Evolutionary conservation across 305 asterid species (phyloP).

Genomic region (Fraxinus baroniana): DNA sequence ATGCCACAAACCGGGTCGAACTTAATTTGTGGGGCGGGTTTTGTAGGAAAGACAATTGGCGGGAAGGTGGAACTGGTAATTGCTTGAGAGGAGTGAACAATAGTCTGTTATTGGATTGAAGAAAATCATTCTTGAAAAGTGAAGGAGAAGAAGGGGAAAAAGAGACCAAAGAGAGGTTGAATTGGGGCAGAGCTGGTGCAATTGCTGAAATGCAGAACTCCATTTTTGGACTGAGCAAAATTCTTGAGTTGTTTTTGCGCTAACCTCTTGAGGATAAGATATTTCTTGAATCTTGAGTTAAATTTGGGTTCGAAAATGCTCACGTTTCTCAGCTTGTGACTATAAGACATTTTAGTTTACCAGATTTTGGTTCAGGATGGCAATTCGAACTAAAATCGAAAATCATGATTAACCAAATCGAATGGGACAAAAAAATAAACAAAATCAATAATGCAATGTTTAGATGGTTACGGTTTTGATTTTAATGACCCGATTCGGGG

Average conservation of each 20-base stretch:
- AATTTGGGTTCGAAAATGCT: not conserved
- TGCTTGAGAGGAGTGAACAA: slow-evolving; percentile 26
- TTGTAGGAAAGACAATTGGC: slow-evolving; percentile 38
- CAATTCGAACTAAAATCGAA: no score
- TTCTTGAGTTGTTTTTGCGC: not conserved
- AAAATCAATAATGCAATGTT: no score
- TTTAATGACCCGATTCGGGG: no score
- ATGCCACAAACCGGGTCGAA: slow-evolving; percentile 34
- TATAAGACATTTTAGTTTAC: no score
- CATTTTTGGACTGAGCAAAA: slow-evolving; percentile 32
- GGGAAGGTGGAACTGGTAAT: slow-evolving; percentile 32
- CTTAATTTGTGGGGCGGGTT: not conserved
- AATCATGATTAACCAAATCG: no score
- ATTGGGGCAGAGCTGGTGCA: slow-evolving; percentile 40
- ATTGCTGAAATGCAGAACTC: slow-evolving; percentile 45
- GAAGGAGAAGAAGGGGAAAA: slow-evolving; percentile 26
- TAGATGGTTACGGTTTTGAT: no score
- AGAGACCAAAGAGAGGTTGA: slow-evolving; percentile 36
- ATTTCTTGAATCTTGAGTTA: not conserved
- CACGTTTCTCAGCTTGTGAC: not conserved
- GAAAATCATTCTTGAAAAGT: slow-evolving; percentile 18
- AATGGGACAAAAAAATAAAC: no score
- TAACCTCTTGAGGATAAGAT: slow-evolving; percentile 27
- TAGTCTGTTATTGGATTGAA: slow-evolving; percentile 37
- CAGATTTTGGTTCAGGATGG: not conserved